phyloP scores from a whole-genome alignment of 2,329 filamentous ascomycete species.

The Hymenoscyphus albidus region DNA sequence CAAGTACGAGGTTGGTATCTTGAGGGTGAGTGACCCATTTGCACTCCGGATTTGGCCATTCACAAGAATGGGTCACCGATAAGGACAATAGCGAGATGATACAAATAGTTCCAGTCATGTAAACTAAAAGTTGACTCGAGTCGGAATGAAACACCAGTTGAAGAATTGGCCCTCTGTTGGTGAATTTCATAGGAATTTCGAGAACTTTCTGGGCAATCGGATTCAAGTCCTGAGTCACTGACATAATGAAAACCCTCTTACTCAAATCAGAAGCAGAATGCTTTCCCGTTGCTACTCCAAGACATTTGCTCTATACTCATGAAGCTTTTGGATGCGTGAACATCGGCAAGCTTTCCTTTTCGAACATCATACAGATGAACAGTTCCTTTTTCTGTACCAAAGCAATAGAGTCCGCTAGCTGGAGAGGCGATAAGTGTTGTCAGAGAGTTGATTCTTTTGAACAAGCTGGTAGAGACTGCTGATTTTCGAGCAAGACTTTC shows the following conservation, averaged over 20 bases:
- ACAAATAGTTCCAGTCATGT: too few relatives aligned
- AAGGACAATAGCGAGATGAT: too few relatives aligned
- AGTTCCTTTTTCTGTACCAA: slow-evolving; percentile 5
- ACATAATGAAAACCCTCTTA: neutral
- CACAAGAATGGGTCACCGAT: too few relatives aligned
- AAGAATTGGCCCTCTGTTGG: too few relatives aligned
- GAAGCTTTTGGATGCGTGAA: slow-evolving; percentile 2
- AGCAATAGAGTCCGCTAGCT: slow-evolving; percentile 3
- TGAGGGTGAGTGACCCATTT: too few relatives aligned
- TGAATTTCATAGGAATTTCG: too few relatives aligned
- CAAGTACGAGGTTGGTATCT: too few relatives aligned
- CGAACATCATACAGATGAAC: neutral
- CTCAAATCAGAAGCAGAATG: slow-evolving; percentile 5
- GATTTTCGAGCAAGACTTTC: slow-evolving; percentile 16
- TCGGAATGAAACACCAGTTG: too few relatives aligned
- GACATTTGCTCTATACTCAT: slow-evolving; percentile 3
- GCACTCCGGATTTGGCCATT: too few relatives aligned
- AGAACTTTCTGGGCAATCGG: too few relatives aligned
- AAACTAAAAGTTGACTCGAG: too few relatives aligned
- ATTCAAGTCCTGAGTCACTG: too few relatives aligned
- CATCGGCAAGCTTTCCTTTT: neutral
- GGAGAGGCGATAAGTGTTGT: slow-evolving; percentile 21
- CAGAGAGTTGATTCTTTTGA: slow-evolving; percentile 22
- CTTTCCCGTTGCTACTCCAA: slow-evolving; percentile 2
- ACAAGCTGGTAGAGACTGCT: neutral